phyloP scores from a whole-genome alignment of 2,329 filamentous ascomycete species.

The Ascomycota sp. region DNA sequence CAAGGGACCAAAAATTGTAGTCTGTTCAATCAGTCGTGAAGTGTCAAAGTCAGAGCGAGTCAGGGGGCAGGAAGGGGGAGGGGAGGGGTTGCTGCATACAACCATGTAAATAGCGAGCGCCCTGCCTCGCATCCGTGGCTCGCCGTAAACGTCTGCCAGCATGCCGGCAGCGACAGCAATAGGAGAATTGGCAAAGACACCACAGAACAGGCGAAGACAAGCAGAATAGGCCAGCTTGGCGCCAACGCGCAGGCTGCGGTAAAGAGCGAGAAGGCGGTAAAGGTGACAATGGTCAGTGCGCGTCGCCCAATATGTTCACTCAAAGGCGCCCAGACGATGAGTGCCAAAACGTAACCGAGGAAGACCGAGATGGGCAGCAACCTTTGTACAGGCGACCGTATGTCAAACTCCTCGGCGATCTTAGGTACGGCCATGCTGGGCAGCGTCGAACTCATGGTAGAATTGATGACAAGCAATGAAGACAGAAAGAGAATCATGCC shows the following conservation, averaged over 20 bases:
- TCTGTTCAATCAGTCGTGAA: conserved; percentile 11
- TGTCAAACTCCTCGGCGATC: conserved; percentile 34
- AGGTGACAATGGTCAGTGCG: conserved; percentile 19
- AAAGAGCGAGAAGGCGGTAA: conserved; percentile 23
- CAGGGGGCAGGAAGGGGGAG: background rate
- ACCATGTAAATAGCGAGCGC: conserved; percentile 46
- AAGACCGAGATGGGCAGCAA: conserved; percentile 43
- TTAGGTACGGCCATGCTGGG: conserved; percentile 41
- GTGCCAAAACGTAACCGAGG: conserved; percentile 41
- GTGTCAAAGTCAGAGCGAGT: background rate
- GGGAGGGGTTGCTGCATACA: conserved; percentile 11
- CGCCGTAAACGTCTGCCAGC: conserved; percentile 41
- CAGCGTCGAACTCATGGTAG: conserved; percentile 43
- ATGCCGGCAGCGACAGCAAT: conserved; percentile 40
- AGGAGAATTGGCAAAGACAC: conserved; percentile 29
- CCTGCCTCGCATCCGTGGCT: conserved; percentile 28
- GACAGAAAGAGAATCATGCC: conserved; percentile 29
- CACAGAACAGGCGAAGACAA: conserved; percentile 32
- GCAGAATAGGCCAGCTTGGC: conserved; percentile 27
- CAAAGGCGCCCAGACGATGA: conserved; percentile 42
- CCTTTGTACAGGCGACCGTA: conserved; percentile 23
- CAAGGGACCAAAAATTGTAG: conserved; percentile 46
- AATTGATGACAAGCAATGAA: conserved; percentile 43
- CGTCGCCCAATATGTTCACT: conserved; percentile 41
- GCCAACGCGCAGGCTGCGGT: conserved; percentile 31